Conservation (phyloP, 495 filamentous ascomycete species). For the Lepidopterella palustris region DNA sequence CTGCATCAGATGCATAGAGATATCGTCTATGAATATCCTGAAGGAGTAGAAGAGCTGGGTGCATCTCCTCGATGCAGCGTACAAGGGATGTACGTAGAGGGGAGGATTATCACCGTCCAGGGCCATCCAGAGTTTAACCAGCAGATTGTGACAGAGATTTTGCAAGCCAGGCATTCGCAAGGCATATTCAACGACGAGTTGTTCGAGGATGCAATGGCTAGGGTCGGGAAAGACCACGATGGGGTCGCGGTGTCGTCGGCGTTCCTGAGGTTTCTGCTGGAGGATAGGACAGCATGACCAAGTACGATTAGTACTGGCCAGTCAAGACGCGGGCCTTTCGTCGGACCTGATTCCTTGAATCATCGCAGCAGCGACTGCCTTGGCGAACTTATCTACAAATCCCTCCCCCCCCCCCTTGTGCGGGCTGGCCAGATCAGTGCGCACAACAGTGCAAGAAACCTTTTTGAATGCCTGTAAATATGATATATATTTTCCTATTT, state of each 20-base stretch:
- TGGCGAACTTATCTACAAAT: too few relatives aligned
- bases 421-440: too few relatives aligned
- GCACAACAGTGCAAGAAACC: too few relatives aligned
- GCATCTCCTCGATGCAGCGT: slow-evolving; percentile 60
- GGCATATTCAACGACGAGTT: slow-evolving; percentile 62
- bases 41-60: slow-evolving; percentile 56
- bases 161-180: slow-evolving; percentile 49
- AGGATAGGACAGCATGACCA: slow-evolving; percentile 36
- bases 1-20: slow-evolving; percentile 91
- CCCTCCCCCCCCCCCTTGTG: too few relatives aligned
- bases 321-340: too few relatives aligned
- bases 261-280: slow-evolving; percentile 70
- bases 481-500: too few relatives aligned
- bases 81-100: slow-evolving; percentile 72
- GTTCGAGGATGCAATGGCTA: slow-evolving; percentile 57
- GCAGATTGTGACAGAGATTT: slow-evolving; percentile 65
- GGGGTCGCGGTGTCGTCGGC: slow-evolving; percentile 60
- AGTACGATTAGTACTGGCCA: too few relatives aligned
- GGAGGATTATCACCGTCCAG: slow-evolving; percentile 69
- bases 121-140: slow-evolving; percentile 85
- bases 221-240: slow-evolving; percentile 64
- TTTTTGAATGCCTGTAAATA: too few relatives aligned
- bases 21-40: slow-evolving; percentile 60
- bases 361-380: too few relatives aligned
- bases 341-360: too few relatives aligned